Evolutionary conservation across 2,329 filamentous ascomycete species (phyloP).

Genomic region (Phialophora tarda): DNA sequence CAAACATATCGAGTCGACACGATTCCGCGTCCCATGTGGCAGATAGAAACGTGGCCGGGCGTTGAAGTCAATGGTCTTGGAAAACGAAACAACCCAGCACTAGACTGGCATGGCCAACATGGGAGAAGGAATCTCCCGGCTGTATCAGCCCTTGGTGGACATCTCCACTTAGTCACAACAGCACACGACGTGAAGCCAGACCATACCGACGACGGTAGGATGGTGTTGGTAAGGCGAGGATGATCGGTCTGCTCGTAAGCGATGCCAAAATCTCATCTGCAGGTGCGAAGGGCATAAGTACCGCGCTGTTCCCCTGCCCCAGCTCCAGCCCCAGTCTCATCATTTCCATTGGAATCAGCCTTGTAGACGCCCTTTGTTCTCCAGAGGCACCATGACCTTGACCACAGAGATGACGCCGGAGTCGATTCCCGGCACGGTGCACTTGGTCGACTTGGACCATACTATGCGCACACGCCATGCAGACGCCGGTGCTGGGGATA

Average conservation of each 20-base stretch:
- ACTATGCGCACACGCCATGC: slow-evolving; percentile 35
- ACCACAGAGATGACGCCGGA: slow-evolving; percentile 23
- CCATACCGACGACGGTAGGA: background rate
- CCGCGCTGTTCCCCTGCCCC: background rate
- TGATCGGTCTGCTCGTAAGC: background rate
- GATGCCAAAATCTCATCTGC: slow-evolving; percentile 5
- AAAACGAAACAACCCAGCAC: background rate
- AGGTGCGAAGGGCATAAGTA: background rate
- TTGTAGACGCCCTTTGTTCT: background rate
- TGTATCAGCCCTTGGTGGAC: slow-evolving; percentile 2
- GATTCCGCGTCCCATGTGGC: slow-evolving; percentile 6
- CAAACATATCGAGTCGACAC: background rate
- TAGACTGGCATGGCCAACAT: slow-evolving; percentile 4
- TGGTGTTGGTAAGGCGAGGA: background rate
- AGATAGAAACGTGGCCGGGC: background rate
- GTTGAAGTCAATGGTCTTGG: background rate
- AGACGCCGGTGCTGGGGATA: slow-evolving; percentile 37
- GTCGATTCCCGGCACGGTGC: slow-evolving; percentile 46
- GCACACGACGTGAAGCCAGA: background rate
- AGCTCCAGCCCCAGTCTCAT: background rate
- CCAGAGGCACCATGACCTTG: slow-evolving; percentile 9
- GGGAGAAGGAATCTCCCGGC: slow-evolving; percentile 1
- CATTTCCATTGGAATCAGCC: background rate
- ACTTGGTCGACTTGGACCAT: slow-evolving; percentile 46
- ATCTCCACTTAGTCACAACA: background rate